Evolutionary conservation across 371 early-diverging fungal species (phyloP).

Genomic region (Mortierella sp.): DNA sequence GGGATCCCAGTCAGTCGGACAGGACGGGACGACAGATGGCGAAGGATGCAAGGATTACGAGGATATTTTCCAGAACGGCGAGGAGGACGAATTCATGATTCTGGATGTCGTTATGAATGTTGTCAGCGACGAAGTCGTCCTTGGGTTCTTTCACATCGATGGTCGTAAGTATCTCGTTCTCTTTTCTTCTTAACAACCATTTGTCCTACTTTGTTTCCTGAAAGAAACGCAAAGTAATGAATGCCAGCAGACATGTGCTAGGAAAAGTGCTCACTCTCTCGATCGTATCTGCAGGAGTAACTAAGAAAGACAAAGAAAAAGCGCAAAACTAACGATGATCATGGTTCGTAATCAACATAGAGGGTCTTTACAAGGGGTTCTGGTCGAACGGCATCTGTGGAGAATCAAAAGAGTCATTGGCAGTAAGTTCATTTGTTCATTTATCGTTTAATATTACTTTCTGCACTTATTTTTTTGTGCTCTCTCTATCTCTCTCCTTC

Average conservation of each 20-base stretch:
- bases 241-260: conserved; percentile 10
- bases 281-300: background rate
- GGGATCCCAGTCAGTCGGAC: background rate
- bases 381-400: conserved; percentile 57
- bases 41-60: conserved; percentile 36
- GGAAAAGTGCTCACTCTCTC: background rate
- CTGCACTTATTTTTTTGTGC: background rate
- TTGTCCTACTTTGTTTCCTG: background rate
- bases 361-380: conserved; percentile 56
- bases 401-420: conserved; percentile 46
- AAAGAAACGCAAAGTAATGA: too few relatives aligned
- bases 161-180: conserved; percentile 45
- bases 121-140: conserved; percentile 65
- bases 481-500: background rate
- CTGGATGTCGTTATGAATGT: conserved; percentile 69
- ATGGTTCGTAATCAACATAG: conserved; percentile 22
- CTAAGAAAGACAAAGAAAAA: background rate
- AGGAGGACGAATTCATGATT: conserved; percentile 63
- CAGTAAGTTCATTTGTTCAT: conserved; percentile 34
- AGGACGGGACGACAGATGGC: background rate
- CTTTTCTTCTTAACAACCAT: background rate
- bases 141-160: conserved; percentile 69
- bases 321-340: background rate
- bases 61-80: conserved; percentile 43
- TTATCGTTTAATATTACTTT: background rate